A percentile compares a stretch with the other conserved stretches of the same genome.
These are phyloP conservation scores for Elaeagnus macrophylla DNA, from an alignment of 306 rosid genomes.

Conservation along the genomic window DNA sequence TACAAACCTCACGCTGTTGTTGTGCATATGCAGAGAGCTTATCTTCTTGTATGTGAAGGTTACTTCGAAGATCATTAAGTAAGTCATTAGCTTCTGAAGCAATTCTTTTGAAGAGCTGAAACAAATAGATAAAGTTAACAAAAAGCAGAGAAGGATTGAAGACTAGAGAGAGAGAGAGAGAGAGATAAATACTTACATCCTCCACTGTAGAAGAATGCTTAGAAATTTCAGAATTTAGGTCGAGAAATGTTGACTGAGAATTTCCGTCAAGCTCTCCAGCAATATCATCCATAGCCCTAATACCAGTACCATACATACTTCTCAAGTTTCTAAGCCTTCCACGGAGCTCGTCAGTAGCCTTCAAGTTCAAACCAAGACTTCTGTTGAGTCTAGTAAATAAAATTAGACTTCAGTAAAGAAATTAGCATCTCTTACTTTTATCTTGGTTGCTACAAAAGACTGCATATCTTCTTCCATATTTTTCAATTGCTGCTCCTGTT, in stretches of 20 bases:
- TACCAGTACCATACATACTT: constrained; percentile 73
- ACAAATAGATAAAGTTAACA: constrained; percentile 31
- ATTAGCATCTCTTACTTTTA: constrained; percentile 40
- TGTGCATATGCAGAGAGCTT: constrained; percentile 76
- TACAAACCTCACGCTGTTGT: constrained; percentile 76
- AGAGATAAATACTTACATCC: constrained; percentile 44
- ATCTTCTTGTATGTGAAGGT: constrained; percentile 84
- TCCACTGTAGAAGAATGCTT: constrained; percentile 84
- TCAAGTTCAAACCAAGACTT: constrained; percentile 21
- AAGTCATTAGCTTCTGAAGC: constrained; percentile 89
- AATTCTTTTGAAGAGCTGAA: constrained; percentile 86
- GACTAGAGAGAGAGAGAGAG: neutral
- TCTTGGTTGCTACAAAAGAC: constrained; percentile 75
- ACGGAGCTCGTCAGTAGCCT: constrained; percentile 92
- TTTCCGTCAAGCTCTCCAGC: constrained; percentile 78
- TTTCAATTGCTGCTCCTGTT: constrained; percentile 78
- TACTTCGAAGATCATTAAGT: constrained; percentile 75
- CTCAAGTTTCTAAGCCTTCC: constrained; percentile 64
- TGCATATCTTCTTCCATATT: constrained; percentile 95
- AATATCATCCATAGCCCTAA: constrained; percentile 65
- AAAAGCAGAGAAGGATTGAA: constrained; percentile 7
- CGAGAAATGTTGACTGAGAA: constrained; percentile 68
- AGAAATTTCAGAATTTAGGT: constrained; percentile 80
- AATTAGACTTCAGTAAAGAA: constrained; percentile 9
- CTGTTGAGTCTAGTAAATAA: neutral